A percentile compares a stretch with the other conserved stretches of the same genome.
phyloP scores from a whole-genome alignment of 2,329 filamentous ascomycete species.

The Cephalotrichum gorgonifer region DNA sequence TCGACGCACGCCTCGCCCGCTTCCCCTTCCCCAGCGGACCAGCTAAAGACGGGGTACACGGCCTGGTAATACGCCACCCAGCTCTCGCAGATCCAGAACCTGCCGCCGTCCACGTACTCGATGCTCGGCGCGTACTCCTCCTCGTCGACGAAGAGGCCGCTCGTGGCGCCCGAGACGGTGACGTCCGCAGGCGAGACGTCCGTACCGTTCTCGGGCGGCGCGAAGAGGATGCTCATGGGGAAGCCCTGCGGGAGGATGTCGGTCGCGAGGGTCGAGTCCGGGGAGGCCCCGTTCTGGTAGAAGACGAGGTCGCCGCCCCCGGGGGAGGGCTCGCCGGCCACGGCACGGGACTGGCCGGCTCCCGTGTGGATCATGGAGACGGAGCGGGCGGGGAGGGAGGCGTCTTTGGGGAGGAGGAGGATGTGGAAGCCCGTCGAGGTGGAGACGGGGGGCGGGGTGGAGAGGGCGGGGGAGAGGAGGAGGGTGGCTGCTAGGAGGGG shows the following conservation, averaged over 20 bases:
- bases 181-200: background rate
- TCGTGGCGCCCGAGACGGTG: background rate
- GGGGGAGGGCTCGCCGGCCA: background rate
- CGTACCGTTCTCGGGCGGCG: background rate
- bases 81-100: background rate
- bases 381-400: conserved; percentile 3
- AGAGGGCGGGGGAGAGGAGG: background rate
- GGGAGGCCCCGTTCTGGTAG: background rate
- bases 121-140: background rate
- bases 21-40: background rate
- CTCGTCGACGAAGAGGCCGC: background rate
- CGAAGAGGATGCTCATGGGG: background rate
- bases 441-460: background rate
- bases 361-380: background rate
- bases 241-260: background rate
- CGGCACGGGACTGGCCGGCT: conserved; percentile 1
- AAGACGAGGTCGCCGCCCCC: background rate
- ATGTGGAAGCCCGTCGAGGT: conserved; percentile 2
- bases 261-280: background rate
- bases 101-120: background rate
- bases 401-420: conserved; percentile 11
- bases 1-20: background rate
- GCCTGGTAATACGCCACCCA: background rate
- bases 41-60: background rate
- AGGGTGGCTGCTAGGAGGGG: too few relatives aligned